phyloP scores from a whole-genome alignment of 306 rosid genomes.

The Pyrus pyrifolia region DNA sequence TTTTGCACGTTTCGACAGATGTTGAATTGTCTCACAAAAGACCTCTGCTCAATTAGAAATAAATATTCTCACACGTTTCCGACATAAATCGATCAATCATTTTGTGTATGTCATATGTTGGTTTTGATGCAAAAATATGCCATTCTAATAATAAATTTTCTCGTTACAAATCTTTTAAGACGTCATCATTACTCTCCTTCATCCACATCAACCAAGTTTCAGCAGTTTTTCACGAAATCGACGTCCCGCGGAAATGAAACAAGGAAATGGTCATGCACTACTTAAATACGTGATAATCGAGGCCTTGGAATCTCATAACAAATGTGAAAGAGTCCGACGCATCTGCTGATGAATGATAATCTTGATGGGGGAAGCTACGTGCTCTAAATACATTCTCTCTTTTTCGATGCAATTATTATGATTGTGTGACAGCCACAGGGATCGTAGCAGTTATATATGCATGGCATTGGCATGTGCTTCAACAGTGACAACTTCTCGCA shows the following conservation, averaged over 20 bases:
- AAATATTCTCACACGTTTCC: too few relatives aligned
- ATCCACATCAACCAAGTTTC: background rate
- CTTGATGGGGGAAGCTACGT: too few relatives aligned
- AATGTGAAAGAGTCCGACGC: background rate
- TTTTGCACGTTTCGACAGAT: too few relatives aligned
- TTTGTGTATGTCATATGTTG: background rate
- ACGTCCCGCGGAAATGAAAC: background rate
- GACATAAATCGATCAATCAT: too few relatives aligned
- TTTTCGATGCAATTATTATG: constrained; percentile 15
- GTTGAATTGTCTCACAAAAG: too few relatives aligned
- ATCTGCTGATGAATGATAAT: background rate
- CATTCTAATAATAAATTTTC: too few relatives aligned
- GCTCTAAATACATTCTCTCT: background rate
- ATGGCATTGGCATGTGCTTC: constrained; percentile 50
- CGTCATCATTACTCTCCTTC: too few relatives aligned
- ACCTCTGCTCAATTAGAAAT: too few relatives aligned
- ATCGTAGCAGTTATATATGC: constrained; percentile 30
- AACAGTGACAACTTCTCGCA: constrained; percentile 39
- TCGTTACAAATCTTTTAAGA: too few relatives aligned
- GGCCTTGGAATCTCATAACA: background rate
- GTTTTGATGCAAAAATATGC: too few relatives aligned
- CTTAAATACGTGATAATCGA: too few relatives aligned
- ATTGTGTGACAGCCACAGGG: constrained; percentile 32
- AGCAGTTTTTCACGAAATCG: background rate
- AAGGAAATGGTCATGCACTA: background rate